Conservation (phyloP, 1,284 basidiomycete genomes). For the Austroboletus novae-zelandiae region DNA sequence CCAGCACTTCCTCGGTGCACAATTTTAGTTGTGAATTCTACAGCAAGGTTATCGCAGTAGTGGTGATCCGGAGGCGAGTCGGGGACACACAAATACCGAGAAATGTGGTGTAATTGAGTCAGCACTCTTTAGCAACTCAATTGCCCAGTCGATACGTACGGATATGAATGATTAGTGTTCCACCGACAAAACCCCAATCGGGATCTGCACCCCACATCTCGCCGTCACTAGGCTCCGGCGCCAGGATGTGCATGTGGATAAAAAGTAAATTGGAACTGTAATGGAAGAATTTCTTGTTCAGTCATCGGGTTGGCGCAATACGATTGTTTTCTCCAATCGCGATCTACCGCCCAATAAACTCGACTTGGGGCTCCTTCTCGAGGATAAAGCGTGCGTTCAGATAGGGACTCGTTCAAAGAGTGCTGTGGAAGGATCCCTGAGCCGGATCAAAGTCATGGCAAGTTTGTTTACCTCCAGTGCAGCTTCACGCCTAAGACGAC, state of each 20-base stretch:
- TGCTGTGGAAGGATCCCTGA: conserved; percentile 22
- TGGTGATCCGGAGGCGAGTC: conserved; percentile 5
- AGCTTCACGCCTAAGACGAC: conserved; percentile 6
- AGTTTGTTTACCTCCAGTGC: conserved; percentile 11
- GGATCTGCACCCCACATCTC: conserved; percentile 27
- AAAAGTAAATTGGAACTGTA: conserved; percentile 10
- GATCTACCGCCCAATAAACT: conserved; percentile 16
- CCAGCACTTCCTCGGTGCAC: conserved; percentile 10
- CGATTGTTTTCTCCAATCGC: conserved; percentile 2
- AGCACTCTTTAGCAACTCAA: conserved; percentile 2
- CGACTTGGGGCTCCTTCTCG: conserved; percentile 1
- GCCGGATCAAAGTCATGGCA: conserved; percentile 24
- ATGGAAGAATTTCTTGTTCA: conserved; percentile 16
- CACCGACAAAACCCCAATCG: conserved; percentile 6
- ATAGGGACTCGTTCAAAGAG: conserved; percentile 12
- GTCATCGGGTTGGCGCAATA: conserved; percentile 7
- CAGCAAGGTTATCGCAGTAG: conserved; percentile 6
- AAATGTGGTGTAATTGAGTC: conserved; percentile 1
- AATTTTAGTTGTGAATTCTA: conserved; percentile 24
- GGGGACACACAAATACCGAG: conserved; percentile 6
- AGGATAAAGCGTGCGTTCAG: conserved; percentile 1
- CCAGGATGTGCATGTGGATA: conserved; percentile 9
- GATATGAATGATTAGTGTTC: not conserved
- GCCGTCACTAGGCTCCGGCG: conserved; percentile 1
- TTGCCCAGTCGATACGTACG: conserved; percentile 10